Conservation (phyloP, 805 yeast species). For the Spencermartinsiella europaea region DNA sequence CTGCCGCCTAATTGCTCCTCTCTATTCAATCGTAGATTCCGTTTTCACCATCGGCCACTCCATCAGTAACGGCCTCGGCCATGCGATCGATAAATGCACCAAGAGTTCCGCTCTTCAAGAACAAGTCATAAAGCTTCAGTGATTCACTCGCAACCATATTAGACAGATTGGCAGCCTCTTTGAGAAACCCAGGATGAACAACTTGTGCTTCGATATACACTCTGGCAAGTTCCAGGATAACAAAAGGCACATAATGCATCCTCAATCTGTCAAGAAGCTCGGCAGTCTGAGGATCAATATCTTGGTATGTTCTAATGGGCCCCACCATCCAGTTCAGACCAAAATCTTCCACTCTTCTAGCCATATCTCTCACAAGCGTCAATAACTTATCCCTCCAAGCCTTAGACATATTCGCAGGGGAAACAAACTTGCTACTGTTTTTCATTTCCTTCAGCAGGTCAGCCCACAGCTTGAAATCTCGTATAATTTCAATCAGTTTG, state of each 20-base stretch:
- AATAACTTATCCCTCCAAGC: constrained; percentile 3
- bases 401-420: not conserved
- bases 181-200: constrained; percentile 41
- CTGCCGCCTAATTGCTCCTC: too few relatives aligned
- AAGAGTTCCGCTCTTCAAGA: constrained; percentile 51
- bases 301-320: not conserved
- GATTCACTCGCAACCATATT: constrained; percentile 63
- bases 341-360: constrained; percentile 1
- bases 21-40: constrained; percentile 39
- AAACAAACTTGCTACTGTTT: constrained; percentile 1
- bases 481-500: constrained; percentile 39
- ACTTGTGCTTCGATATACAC: constrained; percentile 43
- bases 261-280: constrained; percentile 51
- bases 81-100: constrained; percentile 48
- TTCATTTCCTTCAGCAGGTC: not conserved
- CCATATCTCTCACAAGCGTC: constrained; percentile 4
- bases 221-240: constrained; percentile 62
- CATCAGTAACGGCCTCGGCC: constrained; percentile 54
- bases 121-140: constrained; percentile 55
- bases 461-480: constrained; percentile 49
- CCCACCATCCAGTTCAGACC: constrained; percentile 15
- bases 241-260: constrained; percentile 63
- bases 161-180: constrained; percentile 55
- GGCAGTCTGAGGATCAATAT: constrained; percentile 28
- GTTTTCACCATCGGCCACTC: constrained; percentile 37